Evolutionary conservation across 2,329 filamentous ascomycete genomes (phyloP), one percentile per base, ranked within the genome.

Genomic region (Cercospora sp.): DNA sequence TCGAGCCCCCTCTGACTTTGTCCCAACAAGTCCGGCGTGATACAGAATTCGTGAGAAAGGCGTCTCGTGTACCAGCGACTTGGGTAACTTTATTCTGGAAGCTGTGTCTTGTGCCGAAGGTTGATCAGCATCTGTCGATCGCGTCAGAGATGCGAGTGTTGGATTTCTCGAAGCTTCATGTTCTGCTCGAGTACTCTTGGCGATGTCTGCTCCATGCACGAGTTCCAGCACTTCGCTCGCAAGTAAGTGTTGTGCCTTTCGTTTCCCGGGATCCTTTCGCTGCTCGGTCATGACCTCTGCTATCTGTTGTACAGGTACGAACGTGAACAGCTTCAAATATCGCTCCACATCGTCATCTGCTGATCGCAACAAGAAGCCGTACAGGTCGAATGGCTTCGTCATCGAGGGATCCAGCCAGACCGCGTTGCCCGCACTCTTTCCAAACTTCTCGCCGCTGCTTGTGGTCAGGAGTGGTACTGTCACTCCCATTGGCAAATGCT

Each of bases 371-470:
- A 98, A 95, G 83, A 94, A 97, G 78, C 88, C 87, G 78, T 98
- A 98, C 1, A 98, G 84, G 67, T 98, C 93, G 75, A 94, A 97
- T 0, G 89, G 83, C 31, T 86, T 89, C 1, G 94, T 96, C 86
- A 93, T 87, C 74, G 90, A 89, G 63, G 85, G 84, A 78, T 97
- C 93, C 3, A 99, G 86, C 95, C 95, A 99, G 39, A 99, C 81
- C 2, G 94, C 94, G 78, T 98, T 98, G 28, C 94, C 94, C 1
- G 93, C 91, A 70, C 90, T 96, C 82, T 99, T 99, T 62, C 95
- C 95, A 74, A 98, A 94, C 80, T 99, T 99, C 77, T 88, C 88
- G 18, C 95, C 95, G 0, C 91, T 87, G 0, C 91, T 85, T 63
- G 94, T 94, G 0, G 93, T 97, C 42, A 99, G 83, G 1, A 99